phyloP scores from a whole-genome alignment of 2,329 filamentous ascomycete genomes.

The Diaporthe sp. region DNA sequence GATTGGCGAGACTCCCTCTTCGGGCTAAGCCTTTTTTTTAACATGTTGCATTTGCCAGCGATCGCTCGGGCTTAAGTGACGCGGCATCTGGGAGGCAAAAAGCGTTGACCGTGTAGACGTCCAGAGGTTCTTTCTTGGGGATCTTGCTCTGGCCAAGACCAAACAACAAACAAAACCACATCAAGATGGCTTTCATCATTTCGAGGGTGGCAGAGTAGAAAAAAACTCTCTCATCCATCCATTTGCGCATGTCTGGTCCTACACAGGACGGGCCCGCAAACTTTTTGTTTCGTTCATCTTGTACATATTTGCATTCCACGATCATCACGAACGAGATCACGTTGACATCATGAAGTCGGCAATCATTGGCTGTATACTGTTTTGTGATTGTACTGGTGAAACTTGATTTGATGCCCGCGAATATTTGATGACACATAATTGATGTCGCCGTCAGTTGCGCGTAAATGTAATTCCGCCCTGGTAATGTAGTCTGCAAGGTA shows the following conservation, averaged over 20 bases:
- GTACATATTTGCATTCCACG: constrained; percentile 19
- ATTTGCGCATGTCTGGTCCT: neutral
- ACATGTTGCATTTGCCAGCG: constrained; percentile 1
- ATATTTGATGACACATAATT: too few relatives aligned
- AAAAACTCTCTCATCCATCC: neutral
- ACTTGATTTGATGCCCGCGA: too few relatives aligned
- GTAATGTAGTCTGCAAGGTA: neutral
- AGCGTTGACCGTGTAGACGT: constrained; percentile 7
- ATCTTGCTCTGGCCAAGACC: constrained; percentile 21
- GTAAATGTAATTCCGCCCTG: neutral
- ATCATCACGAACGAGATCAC: constrained; percentile 26
- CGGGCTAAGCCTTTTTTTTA: neutral
- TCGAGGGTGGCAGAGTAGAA: neutral
- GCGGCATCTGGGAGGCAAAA: constrained; percentile 13
- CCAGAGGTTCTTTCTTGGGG: neutral
- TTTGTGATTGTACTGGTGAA: neutral
- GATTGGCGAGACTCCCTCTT: constrained; percentile 33
- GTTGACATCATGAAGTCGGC: constrained; percentile 1
- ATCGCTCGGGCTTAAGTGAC: neutral
- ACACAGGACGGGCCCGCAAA: neutral
- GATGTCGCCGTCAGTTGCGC: neutral
- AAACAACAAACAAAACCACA: neutral
- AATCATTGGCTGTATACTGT: neutral
- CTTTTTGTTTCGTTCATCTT: constrained; percentile 1
- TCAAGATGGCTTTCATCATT: constrained; percentile 11